A percentile compares a stretch with the other conserved stretches of the same genome.
These are phyloP conservation scores for Candida tropicalis DNA, from an alignment of 1,139 yeast species.

Conservation along the genomic window DNA sequence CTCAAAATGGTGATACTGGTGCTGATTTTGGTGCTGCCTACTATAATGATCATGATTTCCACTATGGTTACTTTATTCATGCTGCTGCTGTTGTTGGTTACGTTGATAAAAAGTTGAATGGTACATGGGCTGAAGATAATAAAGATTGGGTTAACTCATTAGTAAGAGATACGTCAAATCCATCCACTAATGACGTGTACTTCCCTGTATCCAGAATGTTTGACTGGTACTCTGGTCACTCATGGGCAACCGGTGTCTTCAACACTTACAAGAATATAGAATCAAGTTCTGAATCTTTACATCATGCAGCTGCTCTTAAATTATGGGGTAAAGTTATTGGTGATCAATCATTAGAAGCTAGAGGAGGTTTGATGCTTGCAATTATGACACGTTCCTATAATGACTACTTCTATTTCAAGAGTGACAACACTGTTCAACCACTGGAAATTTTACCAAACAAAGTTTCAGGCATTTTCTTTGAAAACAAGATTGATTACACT, in stretches of 20 bases:
- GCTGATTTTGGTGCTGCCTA: conserved; percentile 61
- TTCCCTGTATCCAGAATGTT: conserved; percentile 81
- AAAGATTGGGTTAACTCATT: conserved; percentile 35
- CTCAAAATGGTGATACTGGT: conserved; percentile 48
- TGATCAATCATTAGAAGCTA: conserved; percentile 73
- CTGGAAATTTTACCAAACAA: conserved; percentile 57
- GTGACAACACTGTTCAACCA: conserved; percentile 65
- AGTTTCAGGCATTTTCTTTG: conserved; percentile 78
- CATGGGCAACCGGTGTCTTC: conserved; percentile 82
- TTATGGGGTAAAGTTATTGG: conserved; percentile 76
- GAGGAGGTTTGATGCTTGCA: conserved; percentile 76
- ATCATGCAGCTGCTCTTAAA: conserved; percentile 80
- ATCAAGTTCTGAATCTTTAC: conserved; percentile 79
- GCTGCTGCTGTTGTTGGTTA: conserved; percentile 77
- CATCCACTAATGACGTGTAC: conserved; percentile 56
- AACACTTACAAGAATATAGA: conserved; percentile 73
- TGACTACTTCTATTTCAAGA: conserved; percentile 58
- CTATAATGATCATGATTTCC: conserved; percentile 84
- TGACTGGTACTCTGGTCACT: conserved; percentile 83
- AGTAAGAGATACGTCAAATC: conserved; percentile 77
- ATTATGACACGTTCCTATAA: conserved; percentile 64
- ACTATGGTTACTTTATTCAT: conserved; percentile 75
- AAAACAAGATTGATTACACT: conserved; percentile 89
- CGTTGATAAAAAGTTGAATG: conserved; percentile 54
- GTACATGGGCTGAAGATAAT: conserved; percentile 63